Conservation (phyloP, 768 basidiomycete species). For the Collybia sordida region DNA sequence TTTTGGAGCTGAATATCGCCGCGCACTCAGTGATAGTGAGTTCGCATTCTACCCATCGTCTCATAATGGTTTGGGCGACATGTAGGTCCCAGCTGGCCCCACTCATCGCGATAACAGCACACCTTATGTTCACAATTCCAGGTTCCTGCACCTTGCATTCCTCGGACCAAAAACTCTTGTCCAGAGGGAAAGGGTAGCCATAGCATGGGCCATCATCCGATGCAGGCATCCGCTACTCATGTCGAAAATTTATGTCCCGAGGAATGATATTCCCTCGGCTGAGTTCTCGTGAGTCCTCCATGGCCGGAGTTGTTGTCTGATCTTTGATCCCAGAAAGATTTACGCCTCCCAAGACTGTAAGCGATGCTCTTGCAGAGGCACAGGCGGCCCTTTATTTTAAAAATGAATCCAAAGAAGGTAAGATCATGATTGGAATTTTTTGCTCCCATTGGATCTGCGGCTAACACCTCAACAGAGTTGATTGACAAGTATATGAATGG, state of each 20-base stretch:
- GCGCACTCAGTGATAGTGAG: conserved; percentile 29
- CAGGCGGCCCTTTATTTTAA: conserved; percentile 36
- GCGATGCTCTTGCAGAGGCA: conserved; percentile 42
- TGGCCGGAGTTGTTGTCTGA: no score
- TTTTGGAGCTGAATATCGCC: background rate
- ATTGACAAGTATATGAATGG: conserved; percentile 64
- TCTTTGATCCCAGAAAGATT: conserved; percentile 30
- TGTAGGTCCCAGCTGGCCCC: conserved; percentile 22
- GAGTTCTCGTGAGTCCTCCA: no score
- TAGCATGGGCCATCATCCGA: conserved; percentile 60
- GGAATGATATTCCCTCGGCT: conserved; percentile 36
- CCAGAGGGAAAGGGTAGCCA: conserved; percentile 33
- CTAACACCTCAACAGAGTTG: conserved; percentile 26
- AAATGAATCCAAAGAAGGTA: conserved; percentile 42
- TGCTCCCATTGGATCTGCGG: background rate
- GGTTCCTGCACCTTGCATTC: conserved; percentile 31
- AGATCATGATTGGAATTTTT: conserved; percentile 8
- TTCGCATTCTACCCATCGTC: conserved; percentile 29
- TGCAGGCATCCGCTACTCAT: conserved; percentile 58
- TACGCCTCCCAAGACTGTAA: conserved; percentile 32
- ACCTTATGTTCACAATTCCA: conserved; percentile 5
- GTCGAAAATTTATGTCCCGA: conserved; percentile 31
- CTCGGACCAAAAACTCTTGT: conserved; percentile 20
- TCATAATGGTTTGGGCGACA: conserved; percentile 30
- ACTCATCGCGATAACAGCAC: background rate